A percentile compares a stretch with the other conserved stretches of the same genome.
phyloP scores from a whole-genome alignment of 257 asterid species.

The Verbena officinalis region DNA sequence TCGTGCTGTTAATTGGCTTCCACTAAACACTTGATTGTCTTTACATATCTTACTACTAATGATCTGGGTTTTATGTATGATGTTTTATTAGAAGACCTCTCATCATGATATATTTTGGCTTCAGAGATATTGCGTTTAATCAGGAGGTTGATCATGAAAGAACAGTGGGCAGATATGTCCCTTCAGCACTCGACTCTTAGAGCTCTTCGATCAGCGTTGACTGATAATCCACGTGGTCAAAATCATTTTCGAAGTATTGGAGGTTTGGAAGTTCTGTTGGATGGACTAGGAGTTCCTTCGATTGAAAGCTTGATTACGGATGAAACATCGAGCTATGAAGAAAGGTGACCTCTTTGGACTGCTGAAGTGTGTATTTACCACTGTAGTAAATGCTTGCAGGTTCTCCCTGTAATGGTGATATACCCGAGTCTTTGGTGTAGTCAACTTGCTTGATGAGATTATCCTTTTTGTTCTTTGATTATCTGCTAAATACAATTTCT shows the following conservation, averaged over 20 bases:
- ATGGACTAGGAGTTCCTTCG: conserved; percentile 86
- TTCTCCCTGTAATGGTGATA: conserved; percentile 13
- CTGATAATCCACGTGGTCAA: conserved; percentile 93
- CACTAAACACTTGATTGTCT: conserved; percentile 9
- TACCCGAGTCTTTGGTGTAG: neutral
- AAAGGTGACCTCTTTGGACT: conserved; percentile 51
- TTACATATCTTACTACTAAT: conserved; percentile 16
- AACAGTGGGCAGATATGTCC: conserved; percentile 74
- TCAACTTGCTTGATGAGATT: conserved; percentile 15
- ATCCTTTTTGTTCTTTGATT: conserved; percentile 9
- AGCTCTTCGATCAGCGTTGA: conserved; percentile 85
- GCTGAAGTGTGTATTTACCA: conserved; percentile 31
- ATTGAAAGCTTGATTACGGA: conserved; percentile 51
- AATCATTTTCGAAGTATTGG: conserved; percentile 99
- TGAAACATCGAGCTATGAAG: conserved; percentile 46
- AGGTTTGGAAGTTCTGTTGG: conserved; percentile 95
- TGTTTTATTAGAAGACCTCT: conserved; percentile 16
- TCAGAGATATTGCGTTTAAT: conserved; percentile 87
- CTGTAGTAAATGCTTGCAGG: conserved; percentile 15
- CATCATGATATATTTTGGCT: conserved; percentile 29
- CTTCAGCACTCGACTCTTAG: conserved; percentile 80
- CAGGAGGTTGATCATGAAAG: conserved; percentile 94
- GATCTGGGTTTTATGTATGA: conserved; percentile 24
- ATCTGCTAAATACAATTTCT: conserved; percentile 6
- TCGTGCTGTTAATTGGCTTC: conserved; percentile 14